These are phyloP conservation scores for Curvularia spicifera DNA, from an alignment of 2,329 filamentous ascomycete genomes.

Conservation along the genomic window DNA sequence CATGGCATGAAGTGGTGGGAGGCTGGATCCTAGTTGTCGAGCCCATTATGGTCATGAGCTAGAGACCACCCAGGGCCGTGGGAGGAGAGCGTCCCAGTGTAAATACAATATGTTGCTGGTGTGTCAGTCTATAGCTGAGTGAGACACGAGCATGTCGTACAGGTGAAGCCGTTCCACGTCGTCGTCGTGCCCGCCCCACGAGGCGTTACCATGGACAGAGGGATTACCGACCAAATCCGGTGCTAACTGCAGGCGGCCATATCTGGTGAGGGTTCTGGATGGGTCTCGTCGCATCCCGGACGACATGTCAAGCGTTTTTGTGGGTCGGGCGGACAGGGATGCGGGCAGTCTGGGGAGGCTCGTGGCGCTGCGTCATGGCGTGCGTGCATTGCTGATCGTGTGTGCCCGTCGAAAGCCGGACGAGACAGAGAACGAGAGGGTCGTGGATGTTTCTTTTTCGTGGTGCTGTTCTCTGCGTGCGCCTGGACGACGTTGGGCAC, in stretches of 20 bases:
- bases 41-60: no score
- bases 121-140: background rate
- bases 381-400: slow-evolving; percentile 12
- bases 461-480: slow-evolving; percentile 3
- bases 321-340: slow-evolving; percentile 26
- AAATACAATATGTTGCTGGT: background rate
- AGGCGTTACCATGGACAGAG: slow-evolving; percentile 6
- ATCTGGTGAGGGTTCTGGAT: slow-evolving; percentile 29
- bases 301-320: slow-evolving; percentile 27
- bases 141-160: slow-evolving; percentile 3
- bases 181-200: background rate
- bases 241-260: slow-evolving; percentile 11
- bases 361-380: slow-evolving; percentile 19
- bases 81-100: background rate
- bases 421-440: background rate
- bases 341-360: slow-evolving; percentile 20
- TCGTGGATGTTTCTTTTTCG: background rate
- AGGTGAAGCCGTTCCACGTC: background rate
- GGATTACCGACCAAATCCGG: slow-evolving; percentile 8
- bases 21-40: background rate
- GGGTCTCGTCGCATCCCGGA: slow-evolving; percentile 20
- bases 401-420: background rate
- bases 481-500: background rate
- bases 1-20: background rate
- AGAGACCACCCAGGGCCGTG: no score